A percentile compares a stretch with the other conserved stretches of the same genome.
Evolutionary conservation across 768 basidiomycete genomes (phyloP).

Genomic region (Mycena amicta): DNA sequence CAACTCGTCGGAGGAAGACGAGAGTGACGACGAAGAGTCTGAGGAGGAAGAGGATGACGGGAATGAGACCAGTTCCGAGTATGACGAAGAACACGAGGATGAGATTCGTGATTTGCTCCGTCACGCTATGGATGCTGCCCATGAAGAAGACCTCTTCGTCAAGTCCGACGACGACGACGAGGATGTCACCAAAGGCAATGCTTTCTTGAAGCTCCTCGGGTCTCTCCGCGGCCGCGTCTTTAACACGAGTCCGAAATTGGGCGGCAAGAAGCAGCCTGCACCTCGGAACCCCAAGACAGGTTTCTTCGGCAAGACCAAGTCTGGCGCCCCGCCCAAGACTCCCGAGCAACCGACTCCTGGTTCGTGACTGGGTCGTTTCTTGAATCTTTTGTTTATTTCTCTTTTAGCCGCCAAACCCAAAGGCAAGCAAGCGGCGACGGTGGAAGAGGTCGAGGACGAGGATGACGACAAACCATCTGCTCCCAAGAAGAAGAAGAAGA

Average conservation of each 20-base stretch:
- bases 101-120: slow-evolving; percentile 59
- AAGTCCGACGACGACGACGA: slow-evolving; percentile 37
- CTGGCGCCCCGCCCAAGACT: slow-evolving; percentile 21
- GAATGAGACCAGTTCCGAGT: slow-evolving; percentile 39
- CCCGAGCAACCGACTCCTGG: slow-evolving; percentile 16
- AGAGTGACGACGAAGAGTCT: slow-evolving; percentile 36
- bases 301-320: slow-evolving; percentile 21
- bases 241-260: slow-evolving; percentile 46
- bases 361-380: background rate
- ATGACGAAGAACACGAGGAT: slow-evolving; percentile 63
- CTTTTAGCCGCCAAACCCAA: slow-evolving; percentile 23
- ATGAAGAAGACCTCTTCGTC: slow-evolving; percentile 63
- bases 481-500: slow-evolving; percentile 77
- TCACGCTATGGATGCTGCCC: slow-evolving; percentile 74
- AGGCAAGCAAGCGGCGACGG: slow-evolving; percentile 52
- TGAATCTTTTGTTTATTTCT: background rate
- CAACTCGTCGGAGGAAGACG: slow-evolving; percentile 49
- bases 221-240: slow-evolving; percentile 58
- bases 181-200: slow-evolving; percentile 67
- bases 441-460: slow-evolving; percentile 78
- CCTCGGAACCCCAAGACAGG: slow-evolving; percentile 33
- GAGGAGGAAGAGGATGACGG: slow-evolving; percentile 40
- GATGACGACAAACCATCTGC: slow-evolving; percentile 42
- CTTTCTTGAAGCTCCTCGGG: slow-evolving; percentile 76
- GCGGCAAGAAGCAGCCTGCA: slow-evolving; percentile 34